phyloP scores from a whole-genome alignment of 1,284 basidiomycete genomes.

The Tilletiopsis washingtonensis region DNA sequence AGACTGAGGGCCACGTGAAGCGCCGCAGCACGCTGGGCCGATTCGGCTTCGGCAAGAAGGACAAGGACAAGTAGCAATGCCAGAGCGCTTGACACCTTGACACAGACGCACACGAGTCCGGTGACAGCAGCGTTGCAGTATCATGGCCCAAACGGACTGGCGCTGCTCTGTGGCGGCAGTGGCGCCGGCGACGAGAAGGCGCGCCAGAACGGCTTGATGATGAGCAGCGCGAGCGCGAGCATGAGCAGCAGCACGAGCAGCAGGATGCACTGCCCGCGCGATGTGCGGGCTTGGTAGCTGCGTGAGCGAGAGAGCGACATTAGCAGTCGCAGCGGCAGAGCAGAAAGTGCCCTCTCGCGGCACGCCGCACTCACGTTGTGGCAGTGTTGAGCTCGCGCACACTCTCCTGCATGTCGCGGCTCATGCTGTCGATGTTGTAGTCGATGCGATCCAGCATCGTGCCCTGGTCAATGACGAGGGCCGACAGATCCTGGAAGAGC shows the following conservation, averaged over 20 bases:
- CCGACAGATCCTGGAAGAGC: slow-evolving; percentile 88
- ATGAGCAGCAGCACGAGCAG: slow-evolving; percentile 81
- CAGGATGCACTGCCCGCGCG: slow-evolving; percentile 84
- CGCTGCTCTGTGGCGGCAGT: neutral
- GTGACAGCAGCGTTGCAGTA: no score
- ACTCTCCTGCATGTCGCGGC: slow-evolving; percentile 69
- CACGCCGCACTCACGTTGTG: slow-evolving; percentile 56
- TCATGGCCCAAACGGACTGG: no score
- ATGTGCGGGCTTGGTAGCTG: slow-evolving; percentile 87
- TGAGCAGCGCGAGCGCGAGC: slow-evolving; percentile 68
- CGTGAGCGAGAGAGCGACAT: slow-evolving; percentile 1
- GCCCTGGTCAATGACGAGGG: slow-evolving; percentile 93
- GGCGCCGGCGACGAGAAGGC: neutral
- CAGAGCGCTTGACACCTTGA: no score
- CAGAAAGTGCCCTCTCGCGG: neutral
- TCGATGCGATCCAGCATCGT: slow-evolving; percentile 92
- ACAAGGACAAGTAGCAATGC: neutral
- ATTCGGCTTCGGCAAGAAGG: neutral
- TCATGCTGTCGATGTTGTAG: slow-evolving; percentile 92
- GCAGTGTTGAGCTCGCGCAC: slow-evolving; percentile 77
- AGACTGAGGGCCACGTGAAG: no score
- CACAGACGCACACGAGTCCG: no score
- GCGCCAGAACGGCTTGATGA: slow-evolving; percentile 52
- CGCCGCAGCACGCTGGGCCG: neutral
- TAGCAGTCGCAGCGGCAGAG: neutral